Percentiles rank a stretch among this genome's conserved stretches.
These are phyloP conservation scores for Trichomonascaceae sp. DNA, from an alignment of 1,139 yeast genomes.

Conservation along the genomic window DNA sequence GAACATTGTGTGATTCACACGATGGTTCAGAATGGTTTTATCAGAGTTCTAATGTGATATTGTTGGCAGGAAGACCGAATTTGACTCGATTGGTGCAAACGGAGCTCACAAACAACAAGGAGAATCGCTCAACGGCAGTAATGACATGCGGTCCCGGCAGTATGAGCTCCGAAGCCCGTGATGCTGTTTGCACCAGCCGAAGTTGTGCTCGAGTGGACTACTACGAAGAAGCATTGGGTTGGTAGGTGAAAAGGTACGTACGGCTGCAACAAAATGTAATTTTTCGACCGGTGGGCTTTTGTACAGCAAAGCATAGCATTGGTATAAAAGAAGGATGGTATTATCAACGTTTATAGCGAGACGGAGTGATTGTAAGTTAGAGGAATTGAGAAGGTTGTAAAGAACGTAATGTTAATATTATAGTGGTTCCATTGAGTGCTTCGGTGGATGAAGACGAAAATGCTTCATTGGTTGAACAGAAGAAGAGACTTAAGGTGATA, in stretches of 20 bases:
- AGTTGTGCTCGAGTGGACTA: constrained; percentile 35
- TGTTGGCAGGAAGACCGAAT: constrained; percentile 1
- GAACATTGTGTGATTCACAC: background rate
- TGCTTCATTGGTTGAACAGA: constrained; percentile 56
- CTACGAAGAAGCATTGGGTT: constrained; percentile 40
- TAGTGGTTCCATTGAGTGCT: constrained; percentile 86
- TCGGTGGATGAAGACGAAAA: constrained; percentile 79
- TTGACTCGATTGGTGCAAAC: constrained; percentile 15
- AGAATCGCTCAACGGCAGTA: constrained; percentile 27
- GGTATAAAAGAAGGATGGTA: constrained; percentile 19
- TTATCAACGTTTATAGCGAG: constrained; percentile 27
- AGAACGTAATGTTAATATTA: constrained; percentile 7
- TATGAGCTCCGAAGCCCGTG: constrained; percentile 38
- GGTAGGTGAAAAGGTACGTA: constrained; percentile 30
- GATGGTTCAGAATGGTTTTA: background rate
- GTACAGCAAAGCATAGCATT: background rate
- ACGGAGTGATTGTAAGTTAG: constrained; percentile 27
- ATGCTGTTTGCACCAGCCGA: constrained; percentile 26
- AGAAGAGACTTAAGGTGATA: constrained; percentile 76
- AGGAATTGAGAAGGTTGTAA: background rate
- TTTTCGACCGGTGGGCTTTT: background rate
- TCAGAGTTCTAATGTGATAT: background rate
- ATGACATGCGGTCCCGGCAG: constrained; percentile 41
- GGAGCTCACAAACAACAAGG: constrained; percentile 7
- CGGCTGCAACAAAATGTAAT: constrained; percentile 4